A percentile compares a stretch with the other conserved stretches of the same genome.
Evolutionary conservation across 495 filamentous ascomycete species (phyloP).

Genomic region (Lasiosphaeris hirsuta): DNA sequence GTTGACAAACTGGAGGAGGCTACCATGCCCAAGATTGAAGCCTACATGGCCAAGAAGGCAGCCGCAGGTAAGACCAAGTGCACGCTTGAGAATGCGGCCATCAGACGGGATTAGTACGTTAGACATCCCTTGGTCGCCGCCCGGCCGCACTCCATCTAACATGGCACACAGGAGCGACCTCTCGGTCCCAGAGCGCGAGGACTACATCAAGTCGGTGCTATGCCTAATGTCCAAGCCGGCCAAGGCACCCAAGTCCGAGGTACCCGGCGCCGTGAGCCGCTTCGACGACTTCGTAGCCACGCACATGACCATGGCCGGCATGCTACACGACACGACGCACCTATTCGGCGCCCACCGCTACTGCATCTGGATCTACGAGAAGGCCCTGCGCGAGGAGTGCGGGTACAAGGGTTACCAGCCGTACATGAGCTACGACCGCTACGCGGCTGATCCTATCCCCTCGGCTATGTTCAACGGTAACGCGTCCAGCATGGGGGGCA

Average conservation of each 20-base stretch:
- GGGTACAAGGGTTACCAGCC: constrained; percentile 55
- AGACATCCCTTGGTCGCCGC: background rate
- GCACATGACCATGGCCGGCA: constrained; percentile 41
- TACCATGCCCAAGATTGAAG: constrained; percentile 37
- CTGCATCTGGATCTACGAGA: constrained; percentile 61
- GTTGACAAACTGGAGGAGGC: constrained; percentile 37
- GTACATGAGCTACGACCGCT: constrained; percentile 46
- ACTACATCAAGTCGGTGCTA: constrained; percentile 46
- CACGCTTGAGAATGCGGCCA: constrained; percentile 43
- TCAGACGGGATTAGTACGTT: constrained; percentile 49
- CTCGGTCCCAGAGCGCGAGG: constrained; percentile 42
- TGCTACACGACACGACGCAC: constrained; percentile 53
- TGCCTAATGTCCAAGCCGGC: constrained; percentile 46
- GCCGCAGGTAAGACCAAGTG: constrained; percentile 41
- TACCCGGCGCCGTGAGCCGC: constrained; percentile 48
- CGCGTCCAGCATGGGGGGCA: constrained; percentile 37
- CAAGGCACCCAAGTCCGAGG: constrained; percentile 33
- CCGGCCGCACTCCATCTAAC: background rate
- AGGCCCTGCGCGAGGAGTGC: constrained; percentile 66
- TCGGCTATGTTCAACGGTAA: constrained; percentile 42
- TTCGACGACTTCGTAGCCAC: constrained; percentile 55
- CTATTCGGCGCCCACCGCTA: constrained; percentile 68
- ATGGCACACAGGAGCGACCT: constrained; percentile 31
- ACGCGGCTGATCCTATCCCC: constrained; percentile 34
- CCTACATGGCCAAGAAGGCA: constrained; percentile 31